These are phyloP conservation scores for Physcomitrium patens DNA, from an alignment of 225 moss, liverwort and hornwort genomes.

Conservation along the genomic window DNA sequence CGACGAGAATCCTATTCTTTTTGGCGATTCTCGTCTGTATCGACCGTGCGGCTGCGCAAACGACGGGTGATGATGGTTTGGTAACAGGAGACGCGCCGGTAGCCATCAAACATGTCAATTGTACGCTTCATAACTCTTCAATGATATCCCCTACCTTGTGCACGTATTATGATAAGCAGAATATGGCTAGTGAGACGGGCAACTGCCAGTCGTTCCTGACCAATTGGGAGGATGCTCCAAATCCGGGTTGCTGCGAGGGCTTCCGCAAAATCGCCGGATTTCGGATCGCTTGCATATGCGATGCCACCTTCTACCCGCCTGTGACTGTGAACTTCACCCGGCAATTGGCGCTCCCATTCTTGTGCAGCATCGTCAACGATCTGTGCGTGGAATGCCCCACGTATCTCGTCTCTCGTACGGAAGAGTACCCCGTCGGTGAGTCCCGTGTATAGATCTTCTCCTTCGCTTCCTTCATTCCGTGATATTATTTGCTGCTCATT, in stretches of 20 bases:
- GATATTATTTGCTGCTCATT: too few species aligned
- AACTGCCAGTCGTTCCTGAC: constrained; percentile 53
- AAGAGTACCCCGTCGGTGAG: constrained; percentile 46
- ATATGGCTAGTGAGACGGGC: constrained; percentile 47
- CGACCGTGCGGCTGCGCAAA: constrained; percentile 30
- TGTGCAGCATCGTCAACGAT: constrained; percentile 47
- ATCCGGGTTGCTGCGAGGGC: constrained; percentile 47
- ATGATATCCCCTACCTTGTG: constrained; percentile 48
- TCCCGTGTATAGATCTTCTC: not conserved
- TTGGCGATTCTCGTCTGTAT: constrained; percentile 3
- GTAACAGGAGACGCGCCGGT: not conserved
- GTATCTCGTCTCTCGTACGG: constrained; percentile 49
- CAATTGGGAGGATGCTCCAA: constrained; percentile 38
- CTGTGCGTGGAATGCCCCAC: constrained; percentile 47
- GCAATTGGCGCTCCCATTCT: constrained; percentile 33
- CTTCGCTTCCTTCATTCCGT: not conserved
- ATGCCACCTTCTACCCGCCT: constrained; percentile 49
- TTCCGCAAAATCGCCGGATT: constrained; percentile 34
- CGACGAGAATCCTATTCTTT: not conserved
- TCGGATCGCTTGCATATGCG: constrained; percentile 52
- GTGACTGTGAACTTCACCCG: constrained; percentile 31
- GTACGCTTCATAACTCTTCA: constrained; percentile 37
- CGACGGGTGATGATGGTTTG: not conserved
- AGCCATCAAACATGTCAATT: constrained; percentile 21
- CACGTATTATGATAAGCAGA: constrained; percentile 50